Evolutionary conservation across 2,329 filamentous ascomycete species (phyloP), one percentile per base, ranked within the genome.

Genomic region (Trichophyton verrucosum): DNA sequence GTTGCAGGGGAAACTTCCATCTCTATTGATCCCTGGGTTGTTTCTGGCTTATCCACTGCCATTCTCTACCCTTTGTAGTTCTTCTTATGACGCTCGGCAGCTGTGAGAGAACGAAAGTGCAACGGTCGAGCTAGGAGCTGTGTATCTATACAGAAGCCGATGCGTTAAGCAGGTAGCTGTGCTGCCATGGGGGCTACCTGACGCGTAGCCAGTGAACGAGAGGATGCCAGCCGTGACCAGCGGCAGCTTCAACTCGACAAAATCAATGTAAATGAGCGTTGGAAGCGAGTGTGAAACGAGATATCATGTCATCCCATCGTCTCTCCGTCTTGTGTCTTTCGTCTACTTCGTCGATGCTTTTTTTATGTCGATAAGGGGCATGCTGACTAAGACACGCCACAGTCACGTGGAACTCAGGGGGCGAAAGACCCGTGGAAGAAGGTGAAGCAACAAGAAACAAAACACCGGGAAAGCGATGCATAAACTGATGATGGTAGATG

Each of bases 141-240:
- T 17, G 6, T n/a, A 27, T n/a, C 15, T 17, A 36, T 27, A 27
- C 15, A 36, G 30, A 24, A 30, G 30, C 46, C 46, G 46, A 13
- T 55, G 30, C 27, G 27, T 55, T 17, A 27, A 33, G 20, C 13
- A 27, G 51, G 15, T 36, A 33, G 51, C 27, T 20, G 33, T 51
- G 46, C 24, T 51, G 46, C 46, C 51, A 55, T 36, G 30, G n/a
- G 30, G 27, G 40, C 40, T 27, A 13, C 13, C 27, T 15, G 8
- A 13, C 51, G n/a, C 33, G 55, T 44, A 57, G 22, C 38, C 4
- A n/a, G 15, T 2, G 24, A 57, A 15, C 13, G 27, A 33, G 36
- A 36, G 36, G n/a, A 57, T 57, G 55, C 55, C 33, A 57, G 36
- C 55, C 55, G 55, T 40, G 15, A n/a, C 55, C 55, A 40, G 55